Evolutionary conservation across 441 rosid genomes (phyloP), one percentile per base, ranked within the genome.

Genomic region (Erodium moschatum): DNA sequence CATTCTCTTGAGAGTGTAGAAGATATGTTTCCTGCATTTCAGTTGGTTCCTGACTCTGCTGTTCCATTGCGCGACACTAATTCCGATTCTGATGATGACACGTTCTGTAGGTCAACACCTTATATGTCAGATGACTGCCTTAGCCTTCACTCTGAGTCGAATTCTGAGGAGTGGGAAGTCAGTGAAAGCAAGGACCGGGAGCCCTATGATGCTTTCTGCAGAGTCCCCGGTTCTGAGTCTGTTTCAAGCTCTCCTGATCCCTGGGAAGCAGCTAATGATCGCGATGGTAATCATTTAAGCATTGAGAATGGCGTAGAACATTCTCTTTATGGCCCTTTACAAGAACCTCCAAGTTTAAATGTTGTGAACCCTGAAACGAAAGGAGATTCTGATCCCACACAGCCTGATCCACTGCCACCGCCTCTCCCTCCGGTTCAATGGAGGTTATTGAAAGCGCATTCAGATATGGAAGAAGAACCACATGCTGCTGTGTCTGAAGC

Each of bases 161-260:
- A 85, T 67, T 90, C 95, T 60, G 97, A 93, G 80, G 85, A 82
- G 77, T 93, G 98, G 98, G 98, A 82, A 76, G 83, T 86, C 42
- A 79, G 81, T 73, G 83, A 77, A 54, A 80, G 74, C 74, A 79
- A 78, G 66, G 81, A 86, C 71, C 83, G 63, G 12, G 88, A 78
- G 72, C 65, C 74, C 46, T 77, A 72, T 72, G 85, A 82, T 78
- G 79, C 85, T 69, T 75, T 82, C 46, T 24, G 81, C 68, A 46
- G 52, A 46, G 52, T 10, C 52, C 4, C 52, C 4, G 52, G 52
- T 46, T 46, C 52, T 10, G 52, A 46, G 52, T 46, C n/a, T 46
- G 52, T 46, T 46, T 12, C 52, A 46, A 46, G 52, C 52, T 46
- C 52, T 46, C 2, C 52, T 73, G 79, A 79, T 10, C 52, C 10